phyloP scores from a whole-genome alignment of 2,329 filamentous ascomycete species.

The Fusarium devonianum region DNA sequence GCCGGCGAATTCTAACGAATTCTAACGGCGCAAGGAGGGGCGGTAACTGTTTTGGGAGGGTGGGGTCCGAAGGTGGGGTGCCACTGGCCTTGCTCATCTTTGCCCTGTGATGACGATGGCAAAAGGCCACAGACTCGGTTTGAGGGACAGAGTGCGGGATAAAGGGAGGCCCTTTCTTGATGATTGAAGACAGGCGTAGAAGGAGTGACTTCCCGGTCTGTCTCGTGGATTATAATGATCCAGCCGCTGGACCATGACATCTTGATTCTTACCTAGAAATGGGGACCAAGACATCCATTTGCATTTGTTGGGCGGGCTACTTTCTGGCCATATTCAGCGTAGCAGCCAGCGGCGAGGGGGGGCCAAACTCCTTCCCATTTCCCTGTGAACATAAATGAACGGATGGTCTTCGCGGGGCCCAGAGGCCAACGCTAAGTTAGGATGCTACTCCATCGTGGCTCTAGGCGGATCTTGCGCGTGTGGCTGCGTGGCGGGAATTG shows the following conservation, averaged over 20 bases:
- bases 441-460: constrained; percentile 16
- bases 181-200: too few species aligned
- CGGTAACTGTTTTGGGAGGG: constrained; percentile 31
- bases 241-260: neutral
- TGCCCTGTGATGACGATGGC: constrained; percentile 20
- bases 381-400: constrained; percentile 19
- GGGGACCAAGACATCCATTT: neutral
- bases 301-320: neutral
- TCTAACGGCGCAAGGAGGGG: constrained; percentile 24
- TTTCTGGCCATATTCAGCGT: too few species aligned
- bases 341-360: too few species aligned
- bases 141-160: neutral
- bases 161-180: neutral
- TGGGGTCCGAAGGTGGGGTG: constrained; percentile 19
- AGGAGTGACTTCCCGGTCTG: too few species aligned
- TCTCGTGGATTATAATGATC: too few species aligned
- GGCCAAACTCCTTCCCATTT: neutral
- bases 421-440: constrained; percentile 12
- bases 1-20: constrained; percentile 26
- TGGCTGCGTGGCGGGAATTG: constrained; percentile 25
- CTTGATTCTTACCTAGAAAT: neutral
- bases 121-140: constrained; percentile 4
- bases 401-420: constrained; percentile 12
- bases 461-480: constrained; percentile 10
- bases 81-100: constrained; percentile 20